phyloP scores from a whole-genome alignment of 495 filamentous ascomycete species.

The Aspergillus nidulans region DNA sequence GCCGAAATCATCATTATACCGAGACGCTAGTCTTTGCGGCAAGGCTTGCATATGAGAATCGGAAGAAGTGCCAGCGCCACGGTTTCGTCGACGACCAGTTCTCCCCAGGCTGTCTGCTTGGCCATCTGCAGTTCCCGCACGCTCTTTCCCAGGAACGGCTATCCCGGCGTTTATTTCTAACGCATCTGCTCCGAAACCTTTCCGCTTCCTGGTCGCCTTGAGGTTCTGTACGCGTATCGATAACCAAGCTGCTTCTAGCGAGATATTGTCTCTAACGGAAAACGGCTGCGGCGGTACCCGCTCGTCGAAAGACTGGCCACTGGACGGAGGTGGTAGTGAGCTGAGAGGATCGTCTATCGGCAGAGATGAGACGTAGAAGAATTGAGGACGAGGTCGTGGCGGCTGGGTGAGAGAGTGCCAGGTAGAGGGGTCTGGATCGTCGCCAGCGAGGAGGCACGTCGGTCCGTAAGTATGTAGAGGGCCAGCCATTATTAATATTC shows the following conservation, averaged over 20 bases:
- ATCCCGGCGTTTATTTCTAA: constrained; percentile 32
- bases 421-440: constrained; percentile 30
- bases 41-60: constrained; percentile 15
- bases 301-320: constrained; percentile 44
- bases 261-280: constrained; percentile 66
- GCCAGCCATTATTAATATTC: constrained; percentile 35
- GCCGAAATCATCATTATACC: constrained; percentile 7
- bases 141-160: constrained; percentile 40
- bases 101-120: constrained; percentile 21
- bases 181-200: constrained; percentile 31
- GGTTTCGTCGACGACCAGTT: constrained; percentile 24
- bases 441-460: constrained; percentile 44
- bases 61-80: constrained; percentile 12
- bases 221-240: constrained; percentile 40
- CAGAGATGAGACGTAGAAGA: constrained; percentile 73
- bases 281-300: constrained; percentile 70
- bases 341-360: constrained; percentile 82
- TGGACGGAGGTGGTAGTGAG: constrained; percentile 53
- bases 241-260: constrained; percentile 69
- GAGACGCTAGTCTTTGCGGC: constrained; percentile 13
- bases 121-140: constrained; percentile 29
- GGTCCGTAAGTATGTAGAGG: constrained; percentile 53
- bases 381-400: constrained; percentile 60
- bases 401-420: constrained; percentile 31
- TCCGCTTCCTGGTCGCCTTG: constrained; percentile 25